Conservation (phyloP, 352 stramenopile species). For the Phytophthora parvispora region DNA sequence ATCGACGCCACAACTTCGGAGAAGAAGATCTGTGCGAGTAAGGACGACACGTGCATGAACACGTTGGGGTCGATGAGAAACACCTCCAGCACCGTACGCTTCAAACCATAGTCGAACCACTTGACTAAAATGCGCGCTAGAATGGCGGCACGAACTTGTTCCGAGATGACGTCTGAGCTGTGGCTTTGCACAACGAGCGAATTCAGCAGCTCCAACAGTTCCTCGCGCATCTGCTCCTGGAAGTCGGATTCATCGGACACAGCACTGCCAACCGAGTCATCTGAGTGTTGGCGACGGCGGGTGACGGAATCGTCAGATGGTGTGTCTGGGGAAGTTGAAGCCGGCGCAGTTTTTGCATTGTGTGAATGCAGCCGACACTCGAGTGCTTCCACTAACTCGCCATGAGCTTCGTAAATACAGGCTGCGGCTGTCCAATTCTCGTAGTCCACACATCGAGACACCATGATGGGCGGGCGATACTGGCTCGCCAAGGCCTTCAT, state of each 20-base stretch:
- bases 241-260: conserved; percentile 54
- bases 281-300: conserved; percentile 44
- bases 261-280: conserved; percentile 29
- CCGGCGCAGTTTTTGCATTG: conserved; percentile 37
- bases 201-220: conserved; percentile 71
- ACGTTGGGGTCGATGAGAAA: conserved; percentile 71
- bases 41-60: conserved; percentile 64
- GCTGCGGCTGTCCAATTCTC: conserved; percentile 85
- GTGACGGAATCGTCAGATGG: conserved; percentile 17
- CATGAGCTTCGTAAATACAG: conserved; percentile 82
- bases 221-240: conserved; percentile 66
- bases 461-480: conserved; percentile 83
- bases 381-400: conserved; percentile 85
- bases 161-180: conserved; percentile 39
- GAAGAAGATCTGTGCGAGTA: conserved; percentile 85
- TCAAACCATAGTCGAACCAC: conserved; percentile 84
- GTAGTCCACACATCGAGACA: conserved; percentile 84
- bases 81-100: conserved; percentile 66
- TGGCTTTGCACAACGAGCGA: conserved; percentile 68
- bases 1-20: conserved; percentile 71
- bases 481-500: conserved; percentile 66
- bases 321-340: neutral
- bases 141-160: conserved; percentile 68
- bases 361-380: conserved; percentile 85
- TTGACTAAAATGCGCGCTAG: conserved; percentile 85